Percentiles rank a stretch among this genome's conserved stretches.
phyloP scores from a whole-genome alignment of 1,284 basidiomycete species.

The Marasmius fiardii region DNA sequence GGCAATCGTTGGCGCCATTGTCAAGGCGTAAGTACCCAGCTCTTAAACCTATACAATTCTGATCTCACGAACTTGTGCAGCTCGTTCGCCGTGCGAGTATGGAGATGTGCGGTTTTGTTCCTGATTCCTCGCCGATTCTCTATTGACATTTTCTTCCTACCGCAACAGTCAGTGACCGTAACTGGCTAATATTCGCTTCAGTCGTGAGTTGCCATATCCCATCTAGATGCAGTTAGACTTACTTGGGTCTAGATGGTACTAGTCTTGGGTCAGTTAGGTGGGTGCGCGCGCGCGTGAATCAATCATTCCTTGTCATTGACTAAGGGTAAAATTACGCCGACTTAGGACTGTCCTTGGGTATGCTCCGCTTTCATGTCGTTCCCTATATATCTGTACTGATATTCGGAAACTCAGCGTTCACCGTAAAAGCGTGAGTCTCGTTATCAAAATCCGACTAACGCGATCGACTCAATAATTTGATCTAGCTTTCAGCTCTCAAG shows the following conservation, averaged over 20 bases:
- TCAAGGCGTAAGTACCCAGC: constrained; percentile 49
- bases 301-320: not conserved
- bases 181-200: constrained; percentile 46
- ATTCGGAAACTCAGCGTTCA: constrained; percentile 30
- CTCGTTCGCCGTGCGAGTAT: constrained; percentile 62
- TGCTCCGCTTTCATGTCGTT: constrained; percentile 2
- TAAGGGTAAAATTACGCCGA: not conserved
- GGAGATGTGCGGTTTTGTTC: constrained; percentile 59
- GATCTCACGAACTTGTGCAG: constrained; percentile 26
- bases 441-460: not conserved
- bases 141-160: not conserved
- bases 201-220: constrained; percentile 41
- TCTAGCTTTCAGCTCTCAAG: constrained; percentile 33
- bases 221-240: constrained; percentile 18
- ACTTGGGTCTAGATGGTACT: constrained; percentile 35
- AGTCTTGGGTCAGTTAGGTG: constrained; percentile 31
- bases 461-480: not conserved
- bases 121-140: constrained; percentile 6
- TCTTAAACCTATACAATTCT: not conserved
- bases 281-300: not conserved
- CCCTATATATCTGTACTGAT: not conserved
- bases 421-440: constrained; percentile 41
- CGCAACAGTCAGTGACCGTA: constrained; percentile 60
- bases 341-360: constrained; percentile 32
- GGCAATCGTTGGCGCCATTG: constrained; percentile 55